Percentiles rank a stretch among this genome's conserved stretches.
These are phyloP conservation scores for Suillus sp. DNA, from an alignment of 768 basidiomycete species.

Conservation along the genomic window DNA sequence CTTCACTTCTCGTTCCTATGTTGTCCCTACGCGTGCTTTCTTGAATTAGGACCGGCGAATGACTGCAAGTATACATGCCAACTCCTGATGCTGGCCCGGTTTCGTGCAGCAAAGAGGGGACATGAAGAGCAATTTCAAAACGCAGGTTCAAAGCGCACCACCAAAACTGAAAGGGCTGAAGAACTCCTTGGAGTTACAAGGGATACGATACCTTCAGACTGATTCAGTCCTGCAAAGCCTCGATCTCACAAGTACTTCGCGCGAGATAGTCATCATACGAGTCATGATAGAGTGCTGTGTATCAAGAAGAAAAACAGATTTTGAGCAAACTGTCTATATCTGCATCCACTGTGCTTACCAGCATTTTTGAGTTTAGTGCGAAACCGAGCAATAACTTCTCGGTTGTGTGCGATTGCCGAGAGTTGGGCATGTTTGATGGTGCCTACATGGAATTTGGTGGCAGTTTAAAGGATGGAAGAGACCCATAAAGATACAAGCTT, in stretches of 20 bases:
- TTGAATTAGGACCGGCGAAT: not conserved
- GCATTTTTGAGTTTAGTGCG: conserved; percentile 54
- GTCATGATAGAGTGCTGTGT: conserved; percentile 55
- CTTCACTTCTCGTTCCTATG: not conserved
- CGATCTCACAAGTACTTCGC: conserved; percentile 60
- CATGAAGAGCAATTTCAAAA: not conserved
- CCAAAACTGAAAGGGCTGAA: not conserved
- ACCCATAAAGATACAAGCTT: not conserved
- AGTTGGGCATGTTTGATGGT: conserved; percentile 86
- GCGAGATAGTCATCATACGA: conserved; percentile 61
- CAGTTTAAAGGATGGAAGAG: not conserved
- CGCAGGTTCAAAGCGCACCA: not conserved
- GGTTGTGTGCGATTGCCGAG: conserved; percentile 70
- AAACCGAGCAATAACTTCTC: conserved; percentile 69
- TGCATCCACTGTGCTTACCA: conserved; percentile 38
- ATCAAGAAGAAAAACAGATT: not conserved
- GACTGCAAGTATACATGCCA: not conserved
- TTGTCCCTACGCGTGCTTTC: not conserved
- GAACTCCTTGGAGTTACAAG: not conserved
- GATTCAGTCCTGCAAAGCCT: conserved; percentile 61
- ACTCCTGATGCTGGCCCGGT: not conserved
- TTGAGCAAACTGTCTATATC: not conserved
- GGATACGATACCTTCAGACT: not conserved
- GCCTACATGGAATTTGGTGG: conserved; percentile 45
- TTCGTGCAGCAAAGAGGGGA: not conserved